Percentiles rank a stretch among this genome's conserved stretches.
These are phyloP conservation scores for Neurospora sp. DNA, from an alignment of 2,329 filamentous ascomycete species.

Conservation along the genomic window DNA sequence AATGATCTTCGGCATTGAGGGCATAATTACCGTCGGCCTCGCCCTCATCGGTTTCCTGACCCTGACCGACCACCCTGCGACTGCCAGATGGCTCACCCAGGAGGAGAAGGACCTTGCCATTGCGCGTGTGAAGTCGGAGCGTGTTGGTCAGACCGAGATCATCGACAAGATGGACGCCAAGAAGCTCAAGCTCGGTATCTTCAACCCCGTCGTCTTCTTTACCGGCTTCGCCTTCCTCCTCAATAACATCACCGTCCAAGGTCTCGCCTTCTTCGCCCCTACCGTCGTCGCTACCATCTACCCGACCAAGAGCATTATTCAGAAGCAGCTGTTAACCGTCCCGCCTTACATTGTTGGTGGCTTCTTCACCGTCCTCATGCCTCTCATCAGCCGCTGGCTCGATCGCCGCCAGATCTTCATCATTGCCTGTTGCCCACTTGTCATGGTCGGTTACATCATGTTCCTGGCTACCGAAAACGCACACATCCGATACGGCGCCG, in stretches of 20 bases:
- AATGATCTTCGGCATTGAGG: conserved; percentile 66
- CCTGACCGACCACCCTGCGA: conserved; percentile 56
- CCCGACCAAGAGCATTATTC: conserved; percentile 43
- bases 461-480: conserved; percentile 46
- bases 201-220: conserved; percentile 43
- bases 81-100: conserved; percentile 52
- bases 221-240: conserved; percentile 52
- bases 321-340: conserved; percentile 60
- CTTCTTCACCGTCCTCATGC: conserved; percentile 51
- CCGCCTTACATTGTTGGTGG: conserved; percentile 60
- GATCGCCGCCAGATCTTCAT: conserved; percentile 52
- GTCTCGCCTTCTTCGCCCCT: conserved; percentile 60
- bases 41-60: conserved; percentile 49
- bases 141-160: conserved; percentile 46
- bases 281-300: conserved; percentile 65
- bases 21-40: conserved; percentile 46
- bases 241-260: conserved; percentile 63
- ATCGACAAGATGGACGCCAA: conserved; percentile 37
- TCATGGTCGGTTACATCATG: conserved; percentile 60
- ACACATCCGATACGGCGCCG: conserved; percentile 54
- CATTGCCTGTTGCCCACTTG: conserved; percentile 45
- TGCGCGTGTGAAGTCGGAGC: conserved; percentile 50
- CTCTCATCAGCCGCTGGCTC: conserved; percentile 47
- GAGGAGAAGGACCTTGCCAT: conserved; percentile 55
- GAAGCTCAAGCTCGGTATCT: conserved; percentile 53